phyloP scores from a whole-genome alignment of 257 asterid species.

The Catharanthus roseus region DNA sequence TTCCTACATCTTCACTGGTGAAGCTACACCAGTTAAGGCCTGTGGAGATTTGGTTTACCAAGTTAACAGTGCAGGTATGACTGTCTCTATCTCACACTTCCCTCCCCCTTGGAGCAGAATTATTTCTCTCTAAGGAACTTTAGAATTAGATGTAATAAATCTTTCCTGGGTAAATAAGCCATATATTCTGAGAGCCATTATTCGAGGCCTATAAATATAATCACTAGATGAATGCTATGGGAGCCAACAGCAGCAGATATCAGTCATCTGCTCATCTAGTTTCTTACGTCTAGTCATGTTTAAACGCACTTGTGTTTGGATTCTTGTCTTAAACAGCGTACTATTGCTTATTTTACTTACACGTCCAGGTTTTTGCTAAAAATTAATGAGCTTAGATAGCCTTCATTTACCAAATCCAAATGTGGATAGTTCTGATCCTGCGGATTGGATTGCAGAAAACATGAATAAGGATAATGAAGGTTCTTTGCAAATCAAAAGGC shows the following conservation, averaged over 20 bases:
- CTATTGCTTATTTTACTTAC: background rate
- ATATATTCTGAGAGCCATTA: background rate
- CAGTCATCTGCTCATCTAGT: background rate
- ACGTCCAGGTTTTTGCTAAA: background rate
- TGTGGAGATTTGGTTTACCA: conserved; percentile 58
- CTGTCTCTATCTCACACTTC: conserved; percentile 5
- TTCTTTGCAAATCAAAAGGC: conserved; percentile 67
- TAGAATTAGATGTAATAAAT: background rate
- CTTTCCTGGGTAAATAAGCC: background rate
- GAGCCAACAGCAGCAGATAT: background rate
- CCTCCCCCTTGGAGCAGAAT: background rate
- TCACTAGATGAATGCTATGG: background rate
- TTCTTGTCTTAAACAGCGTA: background rate
- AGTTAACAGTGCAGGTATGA: conserved; percentile 37
- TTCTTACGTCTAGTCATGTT: background rate
- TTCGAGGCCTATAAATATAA: background rate
- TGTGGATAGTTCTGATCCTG: background rate
- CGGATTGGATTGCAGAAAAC: conserved; percentile 40
- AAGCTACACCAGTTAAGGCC: conserved; percentile 70
- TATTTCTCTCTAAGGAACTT: background rate
- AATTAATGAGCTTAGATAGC: background rate
- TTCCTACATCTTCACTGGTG: conserved; percentile 40
- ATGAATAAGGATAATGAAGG: conserved; percentile 49
- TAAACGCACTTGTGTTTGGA: background rate
- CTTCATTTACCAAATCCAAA: background rate